Conservation (phyloP, 2,329 filamentous ascomycete genomes). For the Colletotrichum truncatum region DNA sequence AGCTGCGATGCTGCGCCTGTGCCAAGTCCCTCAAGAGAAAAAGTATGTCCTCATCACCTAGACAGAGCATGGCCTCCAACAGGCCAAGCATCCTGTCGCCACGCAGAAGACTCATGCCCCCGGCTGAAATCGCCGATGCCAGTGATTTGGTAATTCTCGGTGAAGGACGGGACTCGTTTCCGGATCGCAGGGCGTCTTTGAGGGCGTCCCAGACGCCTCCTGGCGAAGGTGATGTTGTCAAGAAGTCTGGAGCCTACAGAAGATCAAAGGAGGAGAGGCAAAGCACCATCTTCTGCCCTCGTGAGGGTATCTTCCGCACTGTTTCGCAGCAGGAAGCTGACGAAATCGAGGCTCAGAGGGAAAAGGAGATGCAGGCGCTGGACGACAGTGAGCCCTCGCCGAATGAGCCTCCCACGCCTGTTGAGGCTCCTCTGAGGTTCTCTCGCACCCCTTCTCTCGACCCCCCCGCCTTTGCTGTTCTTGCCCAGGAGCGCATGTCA, state of each 20-base stretch:
- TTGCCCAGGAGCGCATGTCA: conserved; percentile 63
- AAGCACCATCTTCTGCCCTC: conserved; percentile 67
- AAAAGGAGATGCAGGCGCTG: conserved; percentile 32
- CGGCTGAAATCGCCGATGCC: conserved; percentile 49
- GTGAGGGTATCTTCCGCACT: conserved; percentile 71
- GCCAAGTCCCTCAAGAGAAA: conserved; percentile 48
- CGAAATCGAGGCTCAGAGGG: conserved; percentile 47
- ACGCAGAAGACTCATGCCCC: conserved; percentile 46
- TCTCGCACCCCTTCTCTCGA: conserved; percentile 70
- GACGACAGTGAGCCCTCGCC: conserved; percentile 25
- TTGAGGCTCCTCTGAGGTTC: conserved; percentile 49
- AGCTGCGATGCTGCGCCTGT: conserved; percentile 73
- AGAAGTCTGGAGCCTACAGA: conserved; percentile 29
- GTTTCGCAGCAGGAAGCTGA: conserved; percentile 63
- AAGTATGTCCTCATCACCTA: conserved; percentile 43
- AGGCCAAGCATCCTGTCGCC: conserved; percentile 42
- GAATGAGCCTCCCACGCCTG: conserved; percentile 43
- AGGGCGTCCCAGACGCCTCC: conserved; percentile 40
- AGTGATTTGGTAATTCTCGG: conserved; percentile 52
- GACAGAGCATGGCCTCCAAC: conserved; percentile 44
- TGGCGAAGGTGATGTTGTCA: conserved; percentile 29
- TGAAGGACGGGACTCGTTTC: conserved; percentile 34
- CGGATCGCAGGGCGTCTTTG: conserved; percentile 27
- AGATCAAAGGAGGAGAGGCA: conserved; percentile 51
- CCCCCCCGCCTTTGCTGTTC: conserved; percentile 66